Evolutionary conservation across 1,284 basidiomycete genomes (phyloP), one percentile per base, ranked within the genome.

Genomic region (Schizophyllum commune): DNA sequence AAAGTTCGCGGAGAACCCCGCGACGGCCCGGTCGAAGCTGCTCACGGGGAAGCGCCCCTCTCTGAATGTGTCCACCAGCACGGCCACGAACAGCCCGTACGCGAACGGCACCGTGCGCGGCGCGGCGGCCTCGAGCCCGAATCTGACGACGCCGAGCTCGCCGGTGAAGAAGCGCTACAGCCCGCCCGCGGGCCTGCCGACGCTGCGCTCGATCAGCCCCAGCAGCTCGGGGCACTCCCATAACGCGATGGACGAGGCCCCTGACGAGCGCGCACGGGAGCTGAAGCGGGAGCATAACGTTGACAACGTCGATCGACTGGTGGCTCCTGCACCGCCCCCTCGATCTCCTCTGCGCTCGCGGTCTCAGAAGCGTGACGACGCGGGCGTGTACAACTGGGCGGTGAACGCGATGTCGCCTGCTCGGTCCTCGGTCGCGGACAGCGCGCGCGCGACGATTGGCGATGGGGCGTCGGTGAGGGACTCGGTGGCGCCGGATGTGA

Each of bases 61-160:
- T 75, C 64, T 64, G 57, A 61, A 27, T 27, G 27, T 27, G 32
- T 39, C 22, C 19, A 66, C 63, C n/a, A 58, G 58, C 47, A 65
- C 65, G 20, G 65, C 55, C 62, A 20, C 62, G 47, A 58, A 61
- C 19, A 63, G 65, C 34, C 73, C 73, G 19, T 76, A 79, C 64
- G 73, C 72, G 15, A 69, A 71, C 19, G 70, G 70, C 32, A 67
- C 72, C 22, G 66, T 69, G 33, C 73, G 75, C 33, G 69, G 71
- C 33, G 79, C 79, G 0, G 77, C 81, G 33, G 78, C 82, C n/a
- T 88, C 87, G 6, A 85, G 85, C 6, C 86, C 86, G 9, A 85
- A 88, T 71, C 73, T 88, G 59, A 68, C 72, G 6, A 64, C 71
- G 6, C 62, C 63, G 1, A 66, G 69, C 21, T 55, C 53, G 19